Base-by-base conservation (phyloP, 192 early-diverging fungal species). In the Podila minutissima region DNA sequence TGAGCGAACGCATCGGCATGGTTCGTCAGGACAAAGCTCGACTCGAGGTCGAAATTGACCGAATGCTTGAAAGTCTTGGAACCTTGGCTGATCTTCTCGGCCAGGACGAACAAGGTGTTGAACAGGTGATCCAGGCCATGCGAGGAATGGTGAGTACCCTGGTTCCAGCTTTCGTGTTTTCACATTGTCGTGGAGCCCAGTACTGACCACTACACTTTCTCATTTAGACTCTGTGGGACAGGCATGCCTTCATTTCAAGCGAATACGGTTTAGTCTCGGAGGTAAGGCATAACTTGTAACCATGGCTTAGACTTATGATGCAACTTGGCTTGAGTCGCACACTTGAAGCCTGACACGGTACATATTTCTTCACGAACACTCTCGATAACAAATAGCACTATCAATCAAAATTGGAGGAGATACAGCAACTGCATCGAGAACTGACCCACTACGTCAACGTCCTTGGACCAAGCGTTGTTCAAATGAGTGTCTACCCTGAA, bases 331-430 rank as follows among this genome's bases (percentile, higher is more conserved):
- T 46, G 41, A 15, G 12, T 13, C n/a, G 53, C 8, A 6, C 0
- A 55, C 20, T 24, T n/a, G 22, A 55, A 55, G 53, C 8, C 20
- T 55, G 10, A 24, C 53, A 22, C 11, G 6, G n/a, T 24, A 24
- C 6, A 53, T 24, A 4, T 55, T 55, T 31, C 17, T 61, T 26
- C 5, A 12, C 13, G 4, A 26, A 20, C 31, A 5, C 17, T 26
- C 15, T 17, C 31, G 29, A 61, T 65, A 73, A 71, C 77, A 81
- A 26, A 53, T 66, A 81, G 77, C 77, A 81, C 38, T 81, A 81
- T 57, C 69, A 46, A 5, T 67, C 67, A 61, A 81, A 69, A 9
- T 58, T 81, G 26, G 77, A 60, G 9, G 71, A 65, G 24, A 81
- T 62, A 5, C 62, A 62, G 26, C 57, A 9, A 11, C 31, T 81